A percentile compares a stretch with the other conserved stretches of the same genome.
Conservation (phyloP, 2,329 filamentous ascomycete genomes). For the Diaporthe australafricana region DNA sequence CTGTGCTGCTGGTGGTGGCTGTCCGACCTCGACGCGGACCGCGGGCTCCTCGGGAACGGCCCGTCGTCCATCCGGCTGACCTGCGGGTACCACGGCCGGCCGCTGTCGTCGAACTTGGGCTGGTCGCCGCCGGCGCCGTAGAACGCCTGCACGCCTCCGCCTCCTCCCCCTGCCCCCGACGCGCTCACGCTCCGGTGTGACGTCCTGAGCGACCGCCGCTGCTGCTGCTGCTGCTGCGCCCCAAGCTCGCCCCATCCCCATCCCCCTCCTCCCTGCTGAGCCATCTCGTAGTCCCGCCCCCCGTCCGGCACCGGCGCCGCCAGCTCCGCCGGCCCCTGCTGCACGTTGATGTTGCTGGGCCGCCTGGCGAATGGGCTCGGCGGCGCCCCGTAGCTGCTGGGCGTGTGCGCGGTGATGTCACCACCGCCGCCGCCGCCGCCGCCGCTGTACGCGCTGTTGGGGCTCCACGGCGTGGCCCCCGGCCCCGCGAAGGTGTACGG, state of each 20-base stretch:
- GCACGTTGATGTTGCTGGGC: constrained; percentile 5
- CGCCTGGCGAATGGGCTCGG: constrained; percentile 14
- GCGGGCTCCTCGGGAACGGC: constrained; percentile 15
- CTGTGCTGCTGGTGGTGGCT: not conserved
- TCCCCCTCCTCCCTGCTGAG: not conserved
- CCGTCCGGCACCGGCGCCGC: constrained; percentile 15
- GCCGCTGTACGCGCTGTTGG: constrained; percentile 15
- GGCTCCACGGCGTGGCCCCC: constrained; percentile 16
- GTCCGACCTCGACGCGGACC: constrained; percentile 9
- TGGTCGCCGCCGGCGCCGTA: constrained; percentile 21
- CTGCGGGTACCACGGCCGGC: constrained; percentile 29
- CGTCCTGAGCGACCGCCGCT: constrained; percentile 16
- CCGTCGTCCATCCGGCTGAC: constrained; percentile 30
- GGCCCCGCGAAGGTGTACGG: constrained; percentile 7
- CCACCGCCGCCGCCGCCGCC: not conserved
- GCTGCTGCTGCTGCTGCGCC: not conserved
- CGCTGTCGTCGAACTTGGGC: constrained; percentile 32
- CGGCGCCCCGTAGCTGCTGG: constrained; percentile 5
- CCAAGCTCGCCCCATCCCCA: not conserved
- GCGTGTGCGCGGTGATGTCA: not conserved
- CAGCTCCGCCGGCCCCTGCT: constrained; percentile 30
- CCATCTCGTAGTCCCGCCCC: not conserved
- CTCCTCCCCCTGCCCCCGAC: not conserved
- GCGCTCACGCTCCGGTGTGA: constrained; percentile 24
- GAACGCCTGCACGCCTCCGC: not conserved